Evolutionary conservation across 2,329 filamentous ascomycete genomes (phyloP).

Genomic region (Colletotrichum nymphaeae): DNA sequence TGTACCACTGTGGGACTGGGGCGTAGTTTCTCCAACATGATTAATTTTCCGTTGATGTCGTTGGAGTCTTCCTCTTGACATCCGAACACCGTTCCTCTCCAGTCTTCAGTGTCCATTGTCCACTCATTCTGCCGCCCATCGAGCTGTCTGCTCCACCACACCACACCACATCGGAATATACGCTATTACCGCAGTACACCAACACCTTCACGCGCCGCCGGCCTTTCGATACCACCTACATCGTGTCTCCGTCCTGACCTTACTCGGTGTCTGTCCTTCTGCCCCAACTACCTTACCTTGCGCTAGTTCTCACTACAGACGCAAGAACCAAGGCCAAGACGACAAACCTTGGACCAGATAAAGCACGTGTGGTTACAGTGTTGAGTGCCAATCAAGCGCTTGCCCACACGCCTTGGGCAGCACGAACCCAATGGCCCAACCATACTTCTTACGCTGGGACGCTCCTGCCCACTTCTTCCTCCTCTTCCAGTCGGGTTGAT

Average conservation of each 20-base stretch:
- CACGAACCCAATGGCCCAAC: constrained; percentile 27
- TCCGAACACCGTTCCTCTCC: background rate
- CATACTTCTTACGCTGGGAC: background rate
- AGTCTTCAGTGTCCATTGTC: background rate
- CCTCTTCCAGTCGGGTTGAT: constrained; percentile 33
- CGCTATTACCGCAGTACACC: background rate
- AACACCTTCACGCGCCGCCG: background rate
- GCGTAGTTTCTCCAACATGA: constrained; percentile 4
- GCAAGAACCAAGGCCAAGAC: background rate
- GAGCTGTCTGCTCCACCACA: background rate
- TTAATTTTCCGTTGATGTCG: background rate
- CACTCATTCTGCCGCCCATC: background rate
- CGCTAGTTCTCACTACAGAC: background rate
- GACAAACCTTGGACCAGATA: background rate
- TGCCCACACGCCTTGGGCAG: constrained; percentile 26
- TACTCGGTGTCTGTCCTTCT: background rate
- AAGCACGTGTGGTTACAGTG: constrained; percentile 13
- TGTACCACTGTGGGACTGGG: background rate
- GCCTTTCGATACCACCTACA: background rate
- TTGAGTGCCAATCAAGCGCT: constrained; percentile 19
- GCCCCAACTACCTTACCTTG: too few species aligned
- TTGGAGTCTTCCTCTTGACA: background rate
- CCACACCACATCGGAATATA: background rate
- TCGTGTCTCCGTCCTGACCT: background rate
- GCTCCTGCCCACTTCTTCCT: constrained; percentile 6